Evolutionary conservation across 2,329 filamentous ascomycete species (phyloP).

Genomic region (Cercospora zeina): DNA sequence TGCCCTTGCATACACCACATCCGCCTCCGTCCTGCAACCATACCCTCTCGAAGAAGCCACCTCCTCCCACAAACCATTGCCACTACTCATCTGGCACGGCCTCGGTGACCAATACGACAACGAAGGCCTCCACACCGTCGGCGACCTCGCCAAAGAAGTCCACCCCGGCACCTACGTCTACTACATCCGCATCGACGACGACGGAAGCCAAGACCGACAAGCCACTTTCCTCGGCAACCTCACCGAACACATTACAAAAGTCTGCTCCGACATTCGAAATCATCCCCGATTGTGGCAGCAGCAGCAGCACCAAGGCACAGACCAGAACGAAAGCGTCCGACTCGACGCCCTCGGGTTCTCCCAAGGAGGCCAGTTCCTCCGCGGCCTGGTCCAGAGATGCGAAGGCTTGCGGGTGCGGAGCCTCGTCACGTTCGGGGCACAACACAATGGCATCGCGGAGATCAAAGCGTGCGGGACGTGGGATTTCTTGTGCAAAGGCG

Average conservation of each 20-base stretch:
- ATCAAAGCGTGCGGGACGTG: constrained; percentile 71
- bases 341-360: constrained; percentile 93
- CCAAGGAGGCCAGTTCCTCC: constrained; percentile 94
- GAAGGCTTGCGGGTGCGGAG: constrained; percentile 78
- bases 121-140: constrained; percentile 71
- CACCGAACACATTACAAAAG: constrained; percentile 70
- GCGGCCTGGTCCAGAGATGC: constrained; percentile 85
- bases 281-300: constrained; percentile 71
- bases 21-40: constrained; percentile 5
- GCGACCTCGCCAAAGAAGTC: constrained; percentile 66
- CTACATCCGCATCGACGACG: constrained; percentile 69
- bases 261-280: constrained; percentile 73
- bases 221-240: constrained; percentile 92
- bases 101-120: constrained; percentile 73
- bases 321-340: constrained; percentile 18
- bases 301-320: no score
- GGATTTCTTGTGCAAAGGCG: constrained; percentile 80
- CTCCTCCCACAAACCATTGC: constrained; percentile 58
- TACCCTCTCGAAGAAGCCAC: constrained; percentile 4
- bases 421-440: constrained; percentile 83
- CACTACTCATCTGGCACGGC: constrained; percentile 93
- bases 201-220: constrained; percentile 68
- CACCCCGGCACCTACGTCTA: constrained; percentile 86
- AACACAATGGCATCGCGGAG: constrained; percentile 86
- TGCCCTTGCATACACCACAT: constrained; percentile 19